These are phyloP conservation scores for Cryphonectria nitschkei DNA, from an alignment of 2,329 filamentous ascomycete species.

Conservation along the genomic window DNA sequence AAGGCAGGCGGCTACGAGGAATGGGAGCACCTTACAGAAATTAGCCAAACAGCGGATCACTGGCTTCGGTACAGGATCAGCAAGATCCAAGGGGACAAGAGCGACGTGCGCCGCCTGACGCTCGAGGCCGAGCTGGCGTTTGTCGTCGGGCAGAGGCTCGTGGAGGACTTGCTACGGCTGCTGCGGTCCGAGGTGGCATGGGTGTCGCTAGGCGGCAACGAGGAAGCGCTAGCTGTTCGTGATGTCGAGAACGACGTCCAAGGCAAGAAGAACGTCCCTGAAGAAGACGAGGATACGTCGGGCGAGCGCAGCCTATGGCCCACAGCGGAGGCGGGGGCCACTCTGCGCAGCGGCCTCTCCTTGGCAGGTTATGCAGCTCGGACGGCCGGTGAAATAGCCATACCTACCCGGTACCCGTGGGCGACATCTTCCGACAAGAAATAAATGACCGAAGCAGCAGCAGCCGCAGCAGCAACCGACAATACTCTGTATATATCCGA, in stretches of 20 bases:
- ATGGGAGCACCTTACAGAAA: constrained; percentile 1
- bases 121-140: constrained; percentile 20
- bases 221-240: background rate
- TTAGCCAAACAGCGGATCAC: constrained; percentile 9
- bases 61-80: constrained; percentile 26
- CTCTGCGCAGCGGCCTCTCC: background rate
- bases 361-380: background rate
- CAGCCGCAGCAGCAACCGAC: background rate
- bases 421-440: background rate
- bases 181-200: background rate
- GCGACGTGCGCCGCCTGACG: constrained; percentile 1
- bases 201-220: background rate
- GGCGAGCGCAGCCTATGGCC: constrained; percentile 10
- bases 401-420: background rate
- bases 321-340: constrained; percentile 7
- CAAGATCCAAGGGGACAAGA: constrained; percentile 19
- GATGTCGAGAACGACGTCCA: background rate
- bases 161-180: background rate
- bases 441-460: background rate
- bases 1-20: constrained; percentile 8
- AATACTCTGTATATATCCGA: background rate
- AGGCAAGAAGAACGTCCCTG: background rate
- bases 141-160: constrained; percentile 2
- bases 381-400: background rate
- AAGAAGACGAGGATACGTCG: background rate